Evolutionary conservation across 1,139 yeast species (phyloP), one percentile per base, ranked within the genome.

Genomic region (Meyerozyma guilliermondii): DNA sequence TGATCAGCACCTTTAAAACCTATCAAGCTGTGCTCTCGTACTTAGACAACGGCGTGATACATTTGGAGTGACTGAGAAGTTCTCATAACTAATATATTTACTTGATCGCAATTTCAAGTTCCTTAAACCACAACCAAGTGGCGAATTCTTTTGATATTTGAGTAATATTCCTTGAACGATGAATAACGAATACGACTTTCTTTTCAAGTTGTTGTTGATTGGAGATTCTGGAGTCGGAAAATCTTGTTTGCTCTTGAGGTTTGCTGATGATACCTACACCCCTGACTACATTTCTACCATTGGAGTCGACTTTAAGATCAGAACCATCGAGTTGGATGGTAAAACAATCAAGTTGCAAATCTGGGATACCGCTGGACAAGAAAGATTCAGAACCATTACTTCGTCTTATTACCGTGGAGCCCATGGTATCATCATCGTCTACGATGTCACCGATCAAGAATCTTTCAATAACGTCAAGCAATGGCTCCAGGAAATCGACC

Each of bases 351-450:
- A 92, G 66, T 97, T 98, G 7, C 98, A 94, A 66, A 89, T 92
- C 59, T 92, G 98, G 98, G 98, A 92, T 65, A 92, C 98, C 24
- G 98, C 98, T 2, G 98, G 98, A 46, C 98, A 92, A 71, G 98
- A 92, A 66, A 78, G 98, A 56, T 92, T 92, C 73, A 82, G 98
- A 71, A 92, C 98, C 45, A 92, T 92, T 70, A 94, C 98, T 9
- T 87, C 97, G 11, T 88, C 98, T 10, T 92, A 94, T 72, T 92
- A 92, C 74, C 84, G 98, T 63, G 98, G 98, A 43, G 97, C 98
- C 20, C 98, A 91, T 60, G 98, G 98, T 49, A 92, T 92, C 65
- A 92, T 92, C 59, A 92, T 92, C 55, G 98, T 92, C 43, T 92
- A 92, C 65, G 98, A 92, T 64, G 98, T 92, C 42, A 94, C 98